Conservation (phyloP, 1,284 basidiomycete species). For the Phellinidium pouzarii region DNA sequence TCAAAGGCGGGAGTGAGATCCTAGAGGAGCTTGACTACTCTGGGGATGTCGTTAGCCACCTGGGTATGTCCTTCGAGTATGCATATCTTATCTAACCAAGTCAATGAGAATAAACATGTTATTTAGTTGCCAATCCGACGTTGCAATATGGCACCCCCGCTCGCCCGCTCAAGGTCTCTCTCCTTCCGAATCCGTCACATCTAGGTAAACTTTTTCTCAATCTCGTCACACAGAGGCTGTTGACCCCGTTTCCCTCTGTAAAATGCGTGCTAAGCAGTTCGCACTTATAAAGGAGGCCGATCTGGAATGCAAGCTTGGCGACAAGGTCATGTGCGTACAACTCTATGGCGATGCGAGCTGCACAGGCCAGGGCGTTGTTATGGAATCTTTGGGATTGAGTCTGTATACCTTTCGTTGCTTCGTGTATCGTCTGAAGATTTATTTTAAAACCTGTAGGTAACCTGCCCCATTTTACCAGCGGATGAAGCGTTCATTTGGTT, state of each 20-base stretch:
- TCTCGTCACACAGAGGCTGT: constrained; percentile 56
- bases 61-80: constrained; percentile 39
- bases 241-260: constrained; percentile 80
- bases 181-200: constrained; percentile 86
- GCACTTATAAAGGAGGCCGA: constrained; percentile 59
- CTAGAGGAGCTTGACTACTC: constrained; percentile 62
- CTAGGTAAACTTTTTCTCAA: constrained; percentile 42
- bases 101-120: not conserved
- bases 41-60: constrained; percentile 84
- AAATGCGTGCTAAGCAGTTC: constrained; percentile 89
- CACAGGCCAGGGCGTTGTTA: constrained; percentile 84
- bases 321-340: constrained; percentile 82
- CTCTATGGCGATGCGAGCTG: constrained; percentile 89
- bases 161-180: constrained; percentile 60
- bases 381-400: constrained; percentile 81
- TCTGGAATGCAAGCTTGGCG: constrained; percentile 71
- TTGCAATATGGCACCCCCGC: constrained; percentile 46
- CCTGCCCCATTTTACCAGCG: constrained; percentile 82
- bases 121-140: constrained; percentile 51
- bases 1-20: constrained; percentile 71
- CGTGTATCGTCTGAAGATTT: not conserved
- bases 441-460: constrained; percentile 46
- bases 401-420: constrained; percentile 24
- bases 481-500: constrained; percentile 85
- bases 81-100: not conserved